Evolutionary conservation across 495 filamentous ascomycete genomes (phyloP).

Genomic region (Trypethelium eluteriae): DNA sequence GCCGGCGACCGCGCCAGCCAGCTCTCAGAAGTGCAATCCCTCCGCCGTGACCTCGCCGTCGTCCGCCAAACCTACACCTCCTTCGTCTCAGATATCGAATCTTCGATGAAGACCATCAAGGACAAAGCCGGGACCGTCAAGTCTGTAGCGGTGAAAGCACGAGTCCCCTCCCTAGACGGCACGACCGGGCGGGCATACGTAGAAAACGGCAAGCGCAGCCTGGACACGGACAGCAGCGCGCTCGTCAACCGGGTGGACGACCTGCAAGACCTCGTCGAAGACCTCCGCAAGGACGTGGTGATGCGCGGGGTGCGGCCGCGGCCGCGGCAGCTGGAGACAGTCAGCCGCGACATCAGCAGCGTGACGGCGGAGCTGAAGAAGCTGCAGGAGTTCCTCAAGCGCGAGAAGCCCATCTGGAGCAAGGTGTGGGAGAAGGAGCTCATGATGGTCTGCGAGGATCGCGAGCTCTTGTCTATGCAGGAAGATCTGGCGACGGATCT

Average conservation of each 20-base stretch:
- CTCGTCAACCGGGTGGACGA: conserved; percentile 89
- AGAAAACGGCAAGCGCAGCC: conserved; percentile 70
- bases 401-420: conserved; percentile 91
- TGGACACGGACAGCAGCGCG: conserved; percentile 75
- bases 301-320: conserved; percentile 83
- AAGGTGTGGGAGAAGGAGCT: conserved; percentile 98
- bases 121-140: conserved; percentile 76
- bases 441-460: conserved; percentile 86
- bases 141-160: conserved; percentile 57
- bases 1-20: conserved; percentile 45
- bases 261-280: conserved; percentile 90
- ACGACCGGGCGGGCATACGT: conserved; percentile 77
- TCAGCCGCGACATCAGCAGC: conserved; percentile 75
- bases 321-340: conserved; percentile 80
- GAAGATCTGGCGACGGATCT: conserved; percentile 89
- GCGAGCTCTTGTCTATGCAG: conserved; percentile 86
- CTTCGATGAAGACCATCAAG: conserved; percentile 75
- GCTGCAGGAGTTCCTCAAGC: conserved; percentile 83
- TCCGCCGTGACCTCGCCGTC: conserved; percentile 86
- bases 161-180: conserved; percentile 55
- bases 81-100: conserved; percentile 79
- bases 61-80: conserved; percentile 87
- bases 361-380: conserved; percentile 85
- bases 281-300: conserved; percentile 95
- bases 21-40: conserved; percentile 64